Percentiles rank a stretch among this genome's conserved stretches.
Conservation (phyloP, 1,284 basidiomycete species). For the Veloporphyrellus conicus region DNA sequence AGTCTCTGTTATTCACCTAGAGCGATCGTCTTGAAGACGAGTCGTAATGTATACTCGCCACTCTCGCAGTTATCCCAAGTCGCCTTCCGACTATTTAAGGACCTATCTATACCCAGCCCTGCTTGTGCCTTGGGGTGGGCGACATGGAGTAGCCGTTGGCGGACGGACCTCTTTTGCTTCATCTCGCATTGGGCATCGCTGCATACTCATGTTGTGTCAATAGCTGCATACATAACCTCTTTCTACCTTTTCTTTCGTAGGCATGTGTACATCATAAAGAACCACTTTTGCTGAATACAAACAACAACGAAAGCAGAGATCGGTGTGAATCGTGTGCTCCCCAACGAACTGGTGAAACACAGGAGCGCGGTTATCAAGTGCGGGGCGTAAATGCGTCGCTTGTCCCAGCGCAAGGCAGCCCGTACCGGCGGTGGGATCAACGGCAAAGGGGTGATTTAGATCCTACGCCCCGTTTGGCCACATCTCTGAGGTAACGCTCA, state of each 20-base stretch:
- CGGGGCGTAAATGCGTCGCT: background rate
- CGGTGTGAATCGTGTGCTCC: too few relatives aligned
- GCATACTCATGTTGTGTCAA: slow-evolving; percentile 38
- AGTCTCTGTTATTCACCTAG: slow-evolving; percentile 25
- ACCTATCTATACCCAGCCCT: slow-evolving; percentile 33
- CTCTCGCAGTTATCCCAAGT: slow-evolving; percentile 7
- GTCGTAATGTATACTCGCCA: slow-evolving; percentile 27
- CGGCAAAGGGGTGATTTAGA: background rate
- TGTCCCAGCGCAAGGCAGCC: slow-evolving; percentile 2
- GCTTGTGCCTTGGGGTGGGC: slow-evolving; percentile 19
- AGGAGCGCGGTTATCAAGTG: background rate
- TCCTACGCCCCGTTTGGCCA: slow-evolving; percentile 7
- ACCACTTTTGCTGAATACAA: slow-evolving; percentile 30
- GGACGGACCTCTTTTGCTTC: slow-evolving; percentile 29
- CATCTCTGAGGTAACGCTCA: slow-evolving; percentile 10
- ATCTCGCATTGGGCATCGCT: slow-evolving; percentile 30
- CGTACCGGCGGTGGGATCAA: slow-evolving; percentile 4
- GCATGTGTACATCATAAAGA: slow-evolving; percentile 36
- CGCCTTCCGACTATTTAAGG: slow-evolving; percentile 30
- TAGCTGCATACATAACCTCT: slow-evolving; percentile 32
- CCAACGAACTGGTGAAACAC: slow-evolving; percentile 14
- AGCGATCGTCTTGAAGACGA: slow-evolving; percentile 32
- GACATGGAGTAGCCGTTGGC: slow-evolving; percentile 20
- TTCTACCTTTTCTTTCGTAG: slow-evolving; percentile 22
- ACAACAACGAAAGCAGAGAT: background rate